These are phyloP conservation scores for Penicillium soppii DNA, from an alignment of 495 filamentous ascomycete genomes.

Conservation along the genomic window DNA sequence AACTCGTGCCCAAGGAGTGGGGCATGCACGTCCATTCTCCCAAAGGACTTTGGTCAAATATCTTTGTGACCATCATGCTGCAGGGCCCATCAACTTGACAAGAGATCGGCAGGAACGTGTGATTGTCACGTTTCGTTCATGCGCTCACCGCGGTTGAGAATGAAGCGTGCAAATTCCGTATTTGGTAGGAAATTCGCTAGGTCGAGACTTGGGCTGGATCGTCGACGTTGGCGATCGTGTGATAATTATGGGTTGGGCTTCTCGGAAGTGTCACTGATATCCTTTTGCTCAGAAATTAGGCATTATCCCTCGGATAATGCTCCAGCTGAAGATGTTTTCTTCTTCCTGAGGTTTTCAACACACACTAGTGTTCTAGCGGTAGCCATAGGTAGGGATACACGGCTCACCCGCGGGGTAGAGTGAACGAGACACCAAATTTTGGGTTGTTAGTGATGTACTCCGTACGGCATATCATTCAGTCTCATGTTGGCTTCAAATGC, in stretches of 20 bases:
- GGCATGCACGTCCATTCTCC: conserved; percentile 10
- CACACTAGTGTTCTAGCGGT: neutral
- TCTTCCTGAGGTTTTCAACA: neutral
- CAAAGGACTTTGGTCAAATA: neutral
- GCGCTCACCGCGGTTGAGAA: neutral
- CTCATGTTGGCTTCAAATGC: neutral
- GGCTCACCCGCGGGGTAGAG: conserved; percentile 1
- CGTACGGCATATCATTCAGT: neutral
- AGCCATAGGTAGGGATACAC: neutral
- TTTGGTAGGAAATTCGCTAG: neutral
- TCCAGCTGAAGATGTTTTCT: neutral
- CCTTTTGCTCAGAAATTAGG: neutral
- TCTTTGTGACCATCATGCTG: conserved; percentile 9
- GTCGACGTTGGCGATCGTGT: neutral
- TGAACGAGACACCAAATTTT: neutral
- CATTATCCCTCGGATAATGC: neutral
- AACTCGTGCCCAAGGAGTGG: conserved; percentile 10
- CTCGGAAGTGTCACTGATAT: neutral
- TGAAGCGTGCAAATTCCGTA: neutral
- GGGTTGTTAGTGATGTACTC: neutral
- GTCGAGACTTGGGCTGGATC: neutral
- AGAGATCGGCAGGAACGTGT: neutral
- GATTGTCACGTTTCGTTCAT: neutral
- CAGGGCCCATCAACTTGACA: neutral
- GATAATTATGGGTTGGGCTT: neutral